A percentile compares a stretch with the other conserved stretches of the same genome.
These are phyloP conservation scores for Priceomyces fermenticarens DNA, from an alignment of 805 yeast species.

Conservation along the genomic window DNA sequence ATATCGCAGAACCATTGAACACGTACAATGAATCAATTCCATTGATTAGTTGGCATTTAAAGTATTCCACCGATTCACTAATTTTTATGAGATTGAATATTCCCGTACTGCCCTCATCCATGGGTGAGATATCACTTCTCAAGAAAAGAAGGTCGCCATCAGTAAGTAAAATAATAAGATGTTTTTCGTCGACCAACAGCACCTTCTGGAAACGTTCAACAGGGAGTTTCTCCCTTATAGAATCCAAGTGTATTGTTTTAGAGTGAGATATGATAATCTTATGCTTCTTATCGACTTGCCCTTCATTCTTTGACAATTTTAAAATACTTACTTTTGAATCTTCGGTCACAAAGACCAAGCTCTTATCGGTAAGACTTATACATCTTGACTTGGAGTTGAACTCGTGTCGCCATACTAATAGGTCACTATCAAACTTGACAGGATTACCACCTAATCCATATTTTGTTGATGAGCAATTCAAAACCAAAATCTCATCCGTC, in stretches of 20 bases:
- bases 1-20: constrained; percentile 37
- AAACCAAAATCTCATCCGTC: constrained; percentile 35
- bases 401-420: constrained; percentile 37
- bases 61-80: constrained; percentile 27
- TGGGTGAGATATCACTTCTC: constrained; percentile 22
- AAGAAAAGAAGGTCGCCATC: constrained; percentile 40
- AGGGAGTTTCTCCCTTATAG: constrained; percentile 24
- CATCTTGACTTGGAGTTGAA: constrained; percentile 22
- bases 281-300: constrained; percentile 11
- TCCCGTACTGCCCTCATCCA: constrained; percentile 10
- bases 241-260: constrained; percentile 33
- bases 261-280: constrained; percentile 26
- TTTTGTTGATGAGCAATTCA: constrained; percentile 28
- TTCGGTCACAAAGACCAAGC: constrained; percentile 25
- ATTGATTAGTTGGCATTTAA: constrained; percentile 23
- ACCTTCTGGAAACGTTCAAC: constrained; percentile 21
- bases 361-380: constrained; percentile 13
- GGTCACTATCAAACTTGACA: constrained; percentile 35
- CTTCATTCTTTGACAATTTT: constrained; percentile 14
- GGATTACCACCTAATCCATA: constrained; percentile 30
- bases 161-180: constrained; percentile 32
- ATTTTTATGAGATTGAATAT: constrained; percentile 35
- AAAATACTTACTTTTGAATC: constrained; percentile 28
- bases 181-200: constrained; percentile 24
- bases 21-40: constrained; percentile 22